Evolutionary conservation across 495 filamentous ascomycete species (phyloP).

Genomic region (Cairneyella variabilis): DNA sequence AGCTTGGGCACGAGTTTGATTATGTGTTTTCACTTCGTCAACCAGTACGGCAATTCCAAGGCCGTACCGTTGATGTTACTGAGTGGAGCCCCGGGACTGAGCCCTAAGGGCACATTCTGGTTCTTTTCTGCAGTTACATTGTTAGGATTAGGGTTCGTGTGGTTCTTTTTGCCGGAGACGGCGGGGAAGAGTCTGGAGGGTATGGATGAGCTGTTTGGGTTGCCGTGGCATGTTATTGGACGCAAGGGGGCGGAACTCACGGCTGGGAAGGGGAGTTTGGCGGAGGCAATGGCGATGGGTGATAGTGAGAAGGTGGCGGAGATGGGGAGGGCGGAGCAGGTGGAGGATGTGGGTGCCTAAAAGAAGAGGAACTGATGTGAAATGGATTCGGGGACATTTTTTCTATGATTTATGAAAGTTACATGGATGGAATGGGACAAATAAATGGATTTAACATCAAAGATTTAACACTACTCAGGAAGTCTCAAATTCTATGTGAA

Average conservation of each 20-base stretch:
- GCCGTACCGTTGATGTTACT: slow-evolving; percentile 43
- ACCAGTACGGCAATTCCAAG: slow-evolving; percentile 67
- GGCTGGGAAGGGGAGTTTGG: slow-evolving; percentile 13
- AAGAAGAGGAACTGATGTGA: not conserved
- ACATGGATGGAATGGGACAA: too few relatives aligned
- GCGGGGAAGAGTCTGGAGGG: slow-evolving; percentile 18
- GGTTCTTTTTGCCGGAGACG: slow-evolving; percentile 22
- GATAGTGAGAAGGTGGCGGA: slow-evolving; percentile 9
- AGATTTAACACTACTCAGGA: too few relatives aligned
- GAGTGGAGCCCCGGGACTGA: slow-evolving; percentile 43
- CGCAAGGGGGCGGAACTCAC: slow-evolving; percentile 12
- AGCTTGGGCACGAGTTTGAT: slow-evolving; percentile 46
- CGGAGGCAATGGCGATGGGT: not conserved
- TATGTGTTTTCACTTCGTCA: slow-evolving; percentile 63
- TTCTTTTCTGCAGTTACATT: slow-evolving; percentile 62
- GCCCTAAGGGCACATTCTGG: slow-evolving; percentile 55
- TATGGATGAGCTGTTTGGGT: slow-evolving; percentile 20
- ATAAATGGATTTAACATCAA: too few relatives aligned
- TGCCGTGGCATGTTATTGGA: slow-evolving; percentile 17
- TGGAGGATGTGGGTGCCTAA: slow-evolving; percentile 3
- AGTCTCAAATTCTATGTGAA: too few relatives aligned
- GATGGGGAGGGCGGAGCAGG: slow-evolving; percentile 6
- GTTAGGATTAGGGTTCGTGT: slow-evolving; percentile 34
- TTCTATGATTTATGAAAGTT: too few relatives aligned
- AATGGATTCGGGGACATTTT: too few relatives aligned